Evolutionary conservation across 2,329 filamentous ascomycete species (phyloP), one percentile per base, ranked within the genome.

Genomic region (Calonectria pteridis): DNA sequence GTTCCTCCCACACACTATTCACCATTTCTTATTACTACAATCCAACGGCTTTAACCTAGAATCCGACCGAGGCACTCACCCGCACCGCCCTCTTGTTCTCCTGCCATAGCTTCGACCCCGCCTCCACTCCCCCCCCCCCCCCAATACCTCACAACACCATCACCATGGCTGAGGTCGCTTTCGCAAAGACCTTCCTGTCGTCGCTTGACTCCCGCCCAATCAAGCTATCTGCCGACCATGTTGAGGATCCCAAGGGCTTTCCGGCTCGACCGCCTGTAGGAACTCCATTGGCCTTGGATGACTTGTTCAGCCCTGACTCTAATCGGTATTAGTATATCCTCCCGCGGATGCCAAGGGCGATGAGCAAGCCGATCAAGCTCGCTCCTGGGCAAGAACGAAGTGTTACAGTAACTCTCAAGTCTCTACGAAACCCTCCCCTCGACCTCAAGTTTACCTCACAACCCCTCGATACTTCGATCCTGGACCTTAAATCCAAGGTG

Each of bases 191-290:
- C 37, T 98, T 98, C 85, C 92, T 99, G 78, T 88, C 92, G 67
- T 90, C 92, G 28, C 91, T 98, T 75, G 95, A 98, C 85, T 91
- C 92, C 74, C 92, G 93, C 64, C 94, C 95, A 10, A 85, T 92
- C 80, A 97, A 96, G 88, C 91, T 98, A 76, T 92, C 93, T n/a
- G 88, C 94, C 77, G 95, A 98, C 84, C 94, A 98, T 91, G 93
- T 97, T 84, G 94, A 96, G 85, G 95, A 98, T 82, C 92, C 95
- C 64, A 93, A 92, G 80, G 91, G 89, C 77, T 96, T 96, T 83
- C 94, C 94, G 29, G 88, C 94, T 31, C 92, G 94, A 75, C 89
- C 92, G 77, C 93, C 95, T 20, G 96, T 98, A 90, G 43, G 82
- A 77, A 33, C 62, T 13, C 14, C 14, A 7, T 31, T 37, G 43